phyloP scores from a whole-genome alignment of 2,329 filamentous ascomycete species.

The Aspergillus calidoustus region DNA sequence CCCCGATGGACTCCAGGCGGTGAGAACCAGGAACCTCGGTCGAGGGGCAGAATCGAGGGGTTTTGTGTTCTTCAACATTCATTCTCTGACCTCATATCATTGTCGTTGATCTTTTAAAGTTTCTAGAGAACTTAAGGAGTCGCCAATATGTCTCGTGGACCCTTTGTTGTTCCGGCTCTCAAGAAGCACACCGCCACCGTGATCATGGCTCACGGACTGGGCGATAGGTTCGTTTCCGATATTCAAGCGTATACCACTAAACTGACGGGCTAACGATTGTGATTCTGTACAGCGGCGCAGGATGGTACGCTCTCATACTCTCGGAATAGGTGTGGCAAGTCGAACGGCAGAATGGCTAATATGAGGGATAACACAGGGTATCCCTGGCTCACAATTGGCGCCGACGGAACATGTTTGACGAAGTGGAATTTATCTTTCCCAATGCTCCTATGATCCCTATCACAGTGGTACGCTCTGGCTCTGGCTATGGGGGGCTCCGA shows the following conservation, averaged over 20 bases:
- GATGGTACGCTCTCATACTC: conserved; percentile 44
- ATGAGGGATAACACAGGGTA: conserved; percentile 52
- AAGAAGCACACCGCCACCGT: conserved; percentile 90
- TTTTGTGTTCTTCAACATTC: not conserved
- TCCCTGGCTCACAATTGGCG: conserved; percentile 87
- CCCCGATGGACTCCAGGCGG: conserved; percentile 21
- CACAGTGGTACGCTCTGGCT: conserved; percentile 62
- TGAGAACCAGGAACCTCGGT: conserved; percentile 16
- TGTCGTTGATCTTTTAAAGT: not conserved
- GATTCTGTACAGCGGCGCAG: conserved; percentile 48
- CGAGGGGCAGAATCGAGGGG: conserved; percentile 33
- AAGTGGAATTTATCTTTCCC: conserved; percentile 93
- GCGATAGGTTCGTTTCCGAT: conserved; percentile 69
- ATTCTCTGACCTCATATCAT: not conserved
- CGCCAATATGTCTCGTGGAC: conserved; percentile 53
- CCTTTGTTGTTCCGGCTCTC: conserved; percentile 76
- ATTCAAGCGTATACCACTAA: not conserved
- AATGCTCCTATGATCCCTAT: conserved; percentile 87
- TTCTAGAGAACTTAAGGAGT: not conserved
- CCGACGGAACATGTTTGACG: conserved; percentile 75
- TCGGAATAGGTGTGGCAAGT: not conserved
- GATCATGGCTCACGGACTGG: conserved; percentile 91
- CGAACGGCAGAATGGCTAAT: not conserved
- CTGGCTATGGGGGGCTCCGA: conserved; percentile 65
- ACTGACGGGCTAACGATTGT: conserved; percentile 11